Base-by-base conservation (phyloP, 73 alveolate species). In the Paramecium octaurelia region DNA sequence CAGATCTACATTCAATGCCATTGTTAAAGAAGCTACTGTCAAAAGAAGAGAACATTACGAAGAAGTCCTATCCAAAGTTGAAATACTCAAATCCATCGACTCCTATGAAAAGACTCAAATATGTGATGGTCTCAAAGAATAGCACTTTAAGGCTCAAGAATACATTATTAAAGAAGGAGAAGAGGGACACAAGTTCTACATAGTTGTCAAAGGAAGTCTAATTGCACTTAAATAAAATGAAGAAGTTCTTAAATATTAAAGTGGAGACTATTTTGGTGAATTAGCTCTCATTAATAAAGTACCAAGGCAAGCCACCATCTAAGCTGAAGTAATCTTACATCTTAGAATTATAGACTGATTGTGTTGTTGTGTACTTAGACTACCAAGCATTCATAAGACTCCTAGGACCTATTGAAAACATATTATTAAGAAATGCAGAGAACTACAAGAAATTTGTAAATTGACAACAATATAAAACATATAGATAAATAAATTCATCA, bases 191-290 rank as follows among this genome's bases (percentile, higher is more conserved):
- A 83, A 73, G 44, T 93, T 95, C 46, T 97, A 90, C 89, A 95
- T 97, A 34, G 94, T 97, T 29, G 98, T 96, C 58, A 95, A 93
- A 42, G 99, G 99, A 50, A 86, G 83, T 21, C 29, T 88, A n/a
- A 77, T 75, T 48, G 99, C 99, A 6, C 92, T 98, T 38, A 97
- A 97, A 94, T 95, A 98, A 6, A 97, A 96, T 50, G 95, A 92
- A 14, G 93, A 92, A 64, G 97, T 96, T 31, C 84, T 95, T 83
- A 93, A 86, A 69, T 97, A 97, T 93, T 50, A 85, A 35, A 94
- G 75, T 46, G 99, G 99, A 4, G 99, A 96, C 76, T 97, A 96
- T 93, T 97, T 97, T 59, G 99, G 99, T 40, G 99, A 97, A 94
- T 92, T 98, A 58, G 99, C 99, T 54, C 95, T 97, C 21, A 85